Percentiles rank a stretch among this genome's conserved stretches.
Conservation (phyloP, 208 protist genomes). For the Borovskyia barvae region DNA sequence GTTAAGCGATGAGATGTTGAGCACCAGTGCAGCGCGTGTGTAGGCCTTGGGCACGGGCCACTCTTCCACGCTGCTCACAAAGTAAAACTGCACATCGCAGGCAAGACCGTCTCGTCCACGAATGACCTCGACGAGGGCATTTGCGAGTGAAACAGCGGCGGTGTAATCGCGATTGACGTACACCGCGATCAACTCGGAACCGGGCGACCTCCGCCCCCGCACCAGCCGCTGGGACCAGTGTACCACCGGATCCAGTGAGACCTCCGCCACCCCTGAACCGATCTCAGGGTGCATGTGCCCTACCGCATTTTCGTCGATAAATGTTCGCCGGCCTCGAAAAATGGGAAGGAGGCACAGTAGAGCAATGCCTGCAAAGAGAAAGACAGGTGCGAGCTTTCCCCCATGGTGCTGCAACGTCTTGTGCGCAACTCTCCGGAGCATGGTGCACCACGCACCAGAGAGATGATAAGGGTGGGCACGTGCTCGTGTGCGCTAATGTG, state of each 20-base stretch:
- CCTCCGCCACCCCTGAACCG: background rate
- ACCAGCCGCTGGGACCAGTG: slow-evolving; percentile 35
- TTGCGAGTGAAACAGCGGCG: slow-evolving; percentile 44
- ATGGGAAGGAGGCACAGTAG: slow-evolving; percentile 43
- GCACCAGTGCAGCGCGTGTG: slow-evolving; percentile 48
- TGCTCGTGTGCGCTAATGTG: background rate
- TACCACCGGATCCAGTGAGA: slow-evolving; percentile 15
- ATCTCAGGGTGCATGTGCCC: slow-evolving; percentile 17
- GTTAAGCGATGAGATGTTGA: slow-evolving; percentile 59
- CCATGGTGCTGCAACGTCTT: slow-evolving; percentile 32
- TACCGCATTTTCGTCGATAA: slow-evolving; percentile 66
- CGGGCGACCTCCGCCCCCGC: slow-evolving; percentile 53
- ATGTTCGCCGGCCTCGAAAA: slow-evolving; percentile 18
- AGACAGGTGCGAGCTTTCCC: slow-evolving; percentile 32
- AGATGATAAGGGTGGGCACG: background rate
- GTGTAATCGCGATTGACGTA: slow-evolving; percentile 52
- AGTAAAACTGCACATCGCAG: slow-evolving; percentile 69
- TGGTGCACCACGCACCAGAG: background rate
- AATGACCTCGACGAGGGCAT: slow-evolving; percentile 38
- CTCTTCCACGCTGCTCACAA: slow-evolving; percentile 35
- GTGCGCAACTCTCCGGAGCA: slow-evolving; percentile 26
- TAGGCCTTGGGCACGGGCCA: slow-evolving; percentile 59
- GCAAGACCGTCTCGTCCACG: slow-evolving; percentile 33
- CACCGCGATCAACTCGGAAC: slow-evolving; percentile 59
- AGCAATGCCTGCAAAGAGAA: slow-evolving; percentile 37